These are phyloP conservation scores for Pythium rhizo-oryzae DNA, from an alignment of 352 stramenopile genomes.

Conservation along the genomic window DNA sequence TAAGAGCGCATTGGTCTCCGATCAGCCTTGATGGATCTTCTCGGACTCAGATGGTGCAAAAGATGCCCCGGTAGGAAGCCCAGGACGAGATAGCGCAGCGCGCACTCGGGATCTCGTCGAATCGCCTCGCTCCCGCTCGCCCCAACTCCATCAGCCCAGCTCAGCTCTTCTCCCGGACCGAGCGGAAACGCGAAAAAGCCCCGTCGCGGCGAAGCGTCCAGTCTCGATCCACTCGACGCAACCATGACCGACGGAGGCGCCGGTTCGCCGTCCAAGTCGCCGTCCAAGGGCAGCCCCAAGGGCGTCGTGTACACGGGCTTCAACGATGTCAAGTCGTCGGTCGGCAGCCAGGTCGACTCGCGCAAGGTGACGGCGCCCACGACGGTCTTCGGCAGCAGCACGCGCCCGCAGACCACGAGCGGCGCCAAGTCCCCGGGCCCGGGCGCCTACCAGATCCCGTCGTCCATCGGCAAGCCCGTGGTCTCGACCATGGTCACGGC, in stretches of 20 bases:
- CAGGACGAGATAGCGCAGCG: constrained; percentile 4
- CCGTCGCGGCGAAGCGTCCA: background rate
- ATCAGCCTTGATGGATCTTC: background rate
- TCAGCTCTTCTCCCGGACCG: background rate
- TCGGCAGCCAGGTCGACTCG: constrained; percentile 73
- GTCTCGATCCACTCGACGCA: background rate
- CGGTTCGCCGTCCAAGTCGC: constrained; percentile 45
- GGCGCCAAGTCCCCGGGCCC: constrained; percentile 66
- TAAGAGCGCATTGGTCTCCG: background rate
- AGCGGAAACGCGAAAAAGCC: constrained; percentile 20
- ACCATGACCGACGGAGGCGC: constrained; percentile 26
- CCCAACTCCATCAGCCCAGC: too few species aligned
- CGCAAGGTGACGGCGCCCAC: constrained; percentile 67
- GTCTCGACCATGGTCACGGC: constrained; percentile 63
- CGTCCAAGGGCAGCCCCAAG: constrained; percentile 39
- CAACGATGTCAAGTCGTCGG: constrained; percentile 70
- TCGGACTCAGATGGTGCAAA: background rate
- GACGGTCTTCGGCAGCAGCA: constrained; percentile 69
- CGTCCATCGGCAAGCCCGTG: constrained; percentile 70
- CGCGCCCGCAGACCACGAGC: constrained; percentile 47
- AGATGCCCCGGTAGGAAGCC: constrained; percentile 6
- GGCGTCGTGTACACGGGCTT: constrained; percentile 42
- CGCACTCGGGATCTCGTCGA: background rate
- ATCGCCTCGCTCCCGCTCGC: too few species aligned
- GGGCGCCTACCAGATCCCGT: constrained; percentile 68